Evolutionary conservation across 2,329 filamentous ascomycete genomes (phyloP).

Genomic region (Penicillium sp.): DNA sequence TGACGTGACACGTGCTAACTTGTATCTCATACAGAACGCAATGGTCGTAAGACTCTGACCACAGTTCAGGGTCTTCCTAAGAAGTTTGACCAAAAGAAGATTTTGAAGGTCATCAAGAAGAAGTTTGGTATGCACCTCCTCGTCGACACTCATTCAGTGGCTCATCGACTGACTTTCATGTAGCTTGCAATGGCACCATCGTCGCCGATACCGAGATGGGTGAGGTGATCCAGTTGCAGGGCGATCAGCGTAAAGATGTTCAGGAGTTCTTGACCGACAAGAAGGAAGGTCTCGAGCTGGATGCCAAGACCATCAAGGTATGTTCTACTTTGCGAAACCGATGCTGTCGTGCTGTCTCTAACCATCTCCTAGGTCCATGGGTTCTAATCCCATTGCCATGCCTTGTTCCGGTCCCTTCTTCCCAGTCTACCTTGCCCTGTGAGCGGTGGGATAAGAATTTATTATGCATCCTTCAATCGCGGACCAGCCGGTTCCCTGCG

Average conservation of each 20-base stretch:
- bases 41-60: conserved; percentile 99
- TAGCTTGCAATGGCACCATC: conserved; percentile 99
- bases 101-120: conserved; percentile 99
- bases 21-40: conserved; percentile 66
- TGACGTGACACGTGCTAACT: conserved; percentile 17
- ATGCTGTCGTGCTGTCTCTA: conserved; percentile 2
- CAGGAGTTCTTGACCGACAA: conserved; percentile 79
- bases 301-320: conserved; percentile 84
- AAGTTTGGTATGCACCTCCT: conserved; percentile 67
- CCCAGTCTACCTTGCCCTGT: conserved; percentile 35
- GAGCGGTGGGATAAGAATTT: conserved; percentile 37
- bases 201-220: conserved; percentile 94
- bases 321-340: conserved; percentile 7
- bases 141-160: not conserved
- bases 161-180: conserved; percentile 16
- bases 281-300: conserved; percentile 53
- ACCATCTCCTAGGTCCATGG: conserved; percentile 43
- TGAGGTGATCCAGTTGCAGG: conserved; percentile 99
- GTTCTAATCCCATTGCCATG: conserved; percentile 44
- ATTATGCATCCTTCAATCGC: conserved; percentile 23
- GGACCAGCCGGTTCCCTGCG: conserved; percentile 20
- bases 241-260: conserved; percentile 98
- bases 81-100: conserved; percentile 99
- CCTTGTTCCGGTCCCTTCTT: conserved; percentile 42
- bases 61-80: conserved; percentile 98